phyloP scores from a whole-genome alignment of 1,284 basidiomycete genomes.

The Mycena sp. region DNA sequence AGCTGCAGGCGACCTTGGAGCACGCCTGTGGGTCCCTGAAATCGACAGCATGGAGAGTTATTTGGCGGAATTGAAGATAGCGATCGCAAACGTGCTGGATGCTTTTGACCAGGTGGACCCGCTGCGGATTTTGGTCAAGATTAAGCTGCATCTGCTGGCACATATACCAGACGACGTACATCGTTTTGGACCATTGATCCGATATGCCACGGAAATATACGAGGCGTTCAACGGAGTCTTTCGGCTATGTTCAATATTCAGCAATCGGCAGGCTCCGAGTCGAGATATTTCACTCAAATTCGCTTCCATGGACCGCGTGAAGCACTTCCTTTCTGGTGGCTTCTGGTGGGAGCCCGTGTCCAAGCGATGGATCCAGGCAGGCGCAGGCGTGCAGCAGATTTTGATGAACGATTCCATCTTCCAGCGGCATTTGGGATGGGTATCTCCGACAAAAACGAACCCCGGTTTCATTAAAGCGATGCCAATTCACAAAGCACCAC shows the following conservation, averaged over 20 bases:
- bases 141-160: constrained; percentile 47
- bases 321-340: constrained; percentile 42
- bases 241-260: no score
- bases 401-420: neutral
- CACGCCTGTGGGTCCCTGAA: constrained; percentile 34
- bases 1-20: constrained; percentile 14
- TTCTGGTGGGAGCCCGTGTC: constrained; percentile 33
- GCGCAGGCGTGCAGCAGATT: constrained; percentile 1
- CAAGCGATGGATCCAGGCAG: constrained; percentile 29
- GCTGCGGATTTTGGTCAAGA: constrained; percentile 43
- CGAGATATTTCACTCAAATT: no score
- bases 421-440: constrained; percentile 21
- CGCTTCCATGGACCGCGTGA: constrained; percentile 39
- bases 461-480: neutral
- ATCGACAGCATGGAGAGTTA: constrained; percentile 46
- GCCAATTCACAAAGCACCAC: neutral
- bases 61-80: constrained; percentile 41
- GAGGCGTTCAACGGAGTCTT: no score
- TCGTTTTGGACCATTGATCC: constrained; percentile 46
- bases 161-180: constrained; percentile 45
- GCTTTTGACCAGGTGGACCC: no score
- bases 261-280: no score
- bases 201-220: constrained; percentile 45
- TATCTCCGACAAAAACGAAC: neutral
- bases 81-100: constrained; percentile 46